These are phyloP conservation scores for Saitoella complicata DNA, from an alignment of 805 yeast genomes.

Conservation along the genomic window DNA sequence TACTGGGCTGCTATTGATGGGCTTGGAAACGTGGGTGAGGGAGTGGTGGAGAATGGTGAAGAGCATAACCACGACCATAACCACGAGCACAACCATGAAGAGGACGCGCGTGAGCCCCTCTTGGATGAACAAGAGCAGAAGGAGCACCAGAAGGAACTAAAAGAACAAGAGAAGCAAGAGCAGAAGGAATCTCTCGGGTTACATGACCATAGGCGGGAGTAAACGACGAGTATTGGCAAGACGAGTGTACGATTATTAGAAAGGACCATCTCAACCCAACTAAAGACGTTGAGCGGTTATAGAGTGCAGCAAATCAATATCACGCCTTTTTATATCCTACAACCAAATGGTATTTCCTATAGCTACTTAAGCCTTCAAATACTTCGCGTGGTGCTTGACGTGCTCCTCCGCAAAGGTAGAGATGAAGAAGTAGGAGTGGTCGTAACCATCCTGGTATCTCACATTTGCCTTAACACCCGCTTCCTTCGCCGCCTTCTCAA, in stretches of 20 bases:
- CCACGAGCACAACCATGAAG: too few relatives aligned
- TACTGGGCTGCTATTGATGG: neutral
- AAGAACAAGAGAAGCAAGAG: too few relatives aligned
- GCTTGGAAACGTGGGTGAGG: neutral
- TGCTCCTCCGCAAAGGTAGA: constrained; percentile 68
- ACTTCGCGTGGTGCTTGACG: constrained; percentile 72
- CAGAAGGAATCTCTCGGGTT: too few relatives aligned
- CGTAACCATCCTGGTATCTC: constrained; percentile 62
- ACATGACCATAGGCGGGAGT: too few relatives aligned
- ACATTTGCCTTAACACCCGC: constrained; percentile 43
- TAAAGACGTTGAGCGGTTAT: too few relatives aligned
- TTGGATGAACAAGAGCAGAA: neutral
- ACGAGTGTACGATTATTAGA: too few relatives aligned
- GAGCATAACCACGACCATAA: neutral
- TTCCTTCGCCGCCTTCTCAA: constrained; percentile 43
- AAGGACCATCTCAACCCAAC: too few relatives aligned
- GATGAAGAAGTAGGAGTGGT: constrained; percentile 80
- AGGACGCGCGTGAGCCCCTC: neutral
- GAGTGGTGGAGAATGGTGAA: neutral
- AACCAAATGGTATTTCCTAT: too few relatives aligned
- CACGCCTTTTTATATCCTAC: too few relatives aligned
- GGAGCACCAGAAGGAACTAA: neutral
- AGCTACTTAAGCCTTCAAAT: constrained; percentile 18
- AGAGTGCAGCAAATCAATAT: too few relatives aligned
- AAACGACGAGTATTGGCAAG: too few relatives aligned